Base-by-base conservation (phyloP, 352 stramenopile genomes). In the Phytopythium boreale region DNA sequence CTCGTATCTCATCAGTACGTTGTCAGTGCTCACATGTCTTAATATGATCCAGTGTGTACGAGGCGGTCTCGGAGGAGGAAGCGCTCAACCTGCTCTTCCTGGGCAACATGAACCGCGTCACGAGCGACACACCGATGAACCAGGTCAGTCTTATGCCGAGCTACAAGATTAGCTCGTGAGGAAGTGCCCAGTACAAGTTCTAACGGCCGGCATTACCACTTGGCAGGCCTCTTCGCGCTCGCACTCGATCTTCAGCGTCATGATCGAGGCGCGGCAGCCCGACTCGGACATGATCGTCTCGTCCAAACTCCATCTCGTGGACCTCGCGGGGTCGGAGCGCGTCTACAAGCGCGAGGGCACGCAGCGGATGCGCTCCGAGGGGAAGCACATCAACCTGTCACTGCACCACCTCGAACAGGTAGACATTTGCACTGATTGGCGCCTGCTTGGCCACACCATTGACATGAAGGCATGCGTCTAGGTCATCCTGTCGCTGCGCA, bases 71-170 rank as follows among this genome's bases (percentile, higher is more conserved):
- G 0, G 93, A 98, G 61, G 90, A 98, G 66, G 95, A 98, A 49
- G 96, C 96, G 11, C 69, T 99, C 12, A 98, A 99, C 66, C 69
- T 98, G 55, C 79, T 99, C 14, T 98, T 98, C 63, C 74, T 98
- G 17, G 96, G 96, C 22, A 97, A 98, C 70, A 98, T 96, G 62
- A 98, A 99, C 70, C 89, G 96, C 11, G 94, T 97, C 27, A 98
- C 98, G 36, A 95, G 90, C 47, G 94, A 98, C 58, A 99, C 96
- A 12, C 91, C 96, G 0, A 98, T 99, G 96, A 99, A 99, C 79
- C 82, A 97, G 75, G 87, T 70, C 8, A 19, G 8, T 39, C 8
- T 46, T 12, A 24, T 12, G 15, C 14, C 27, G 1, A 24, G 44
- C 41, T 20, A 46, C 39, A 4, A n/a, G 39, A 10, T n/a, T n/a